Evolutionary conservation across 495 filamentous ascomycete species (phyloP).

Genomic region (Annulohypoxylon maeteangense): DNA sequence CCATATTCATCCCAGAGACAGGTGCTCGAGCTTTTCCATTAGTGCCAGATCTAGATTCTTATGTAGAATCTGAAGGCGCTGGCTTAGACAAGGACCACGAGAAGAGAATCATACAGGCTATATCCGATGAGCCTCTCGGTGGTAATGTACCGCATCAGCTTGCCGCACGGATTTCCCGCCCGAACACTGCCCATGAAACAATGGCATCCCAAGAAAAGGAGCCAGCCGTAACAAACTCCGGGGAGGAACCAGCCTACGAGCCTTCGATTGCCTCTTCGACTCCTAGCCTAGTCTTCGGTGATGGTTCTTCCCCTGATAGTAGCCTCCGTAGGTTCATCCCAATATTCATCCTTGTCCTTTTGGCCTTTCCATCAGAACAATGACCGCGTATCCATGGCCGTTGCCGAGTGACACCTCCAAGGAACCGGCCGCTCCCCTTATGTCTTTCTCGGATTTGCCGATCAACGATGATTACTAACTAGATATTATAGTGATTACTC

Average conservation of each 20-base stretch:
- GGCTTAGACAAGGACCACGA: not conserved
- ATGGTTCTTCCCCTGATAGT: slow-evolving; percentile 50
- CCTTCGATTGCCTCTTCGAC: slow-evolving; percentile 52
- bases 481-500: slow-evolving; percentile 34
- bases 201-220: slow-evolving; percentile 5
- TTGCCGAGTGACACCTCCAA: not conserved
- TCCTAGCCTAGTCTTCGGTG: slow-evolving; percentile 50
- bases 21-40: slow-evolving; percentile 45
- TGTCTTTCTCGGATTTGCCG: not conserved
- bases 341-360: not conserved
- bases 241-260: slow-evolving; percentile 26
- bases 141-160: not conserved
- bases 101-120: not conserved
- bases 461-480: slow-evolving; percentile 11
- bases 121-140: not conserved
- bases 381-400: not conserved
- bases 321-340: slow-evolving; percentile 44
- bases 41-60: slow-evolving; percentile 26
- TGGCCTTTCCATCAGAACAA: not conserved
- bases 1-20: slow-evolving; percentile 28
- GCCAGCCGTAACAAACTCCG: not conserved
- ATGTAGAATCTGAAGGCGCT: slow-evolving; percentile 10
- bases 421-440: not conserved
- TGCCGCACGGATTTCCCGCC: not conserved
- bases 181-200: not conserved